Conservation (phyloP, 257 asterid genomes). For the Forsythia suspensa region DNA sequence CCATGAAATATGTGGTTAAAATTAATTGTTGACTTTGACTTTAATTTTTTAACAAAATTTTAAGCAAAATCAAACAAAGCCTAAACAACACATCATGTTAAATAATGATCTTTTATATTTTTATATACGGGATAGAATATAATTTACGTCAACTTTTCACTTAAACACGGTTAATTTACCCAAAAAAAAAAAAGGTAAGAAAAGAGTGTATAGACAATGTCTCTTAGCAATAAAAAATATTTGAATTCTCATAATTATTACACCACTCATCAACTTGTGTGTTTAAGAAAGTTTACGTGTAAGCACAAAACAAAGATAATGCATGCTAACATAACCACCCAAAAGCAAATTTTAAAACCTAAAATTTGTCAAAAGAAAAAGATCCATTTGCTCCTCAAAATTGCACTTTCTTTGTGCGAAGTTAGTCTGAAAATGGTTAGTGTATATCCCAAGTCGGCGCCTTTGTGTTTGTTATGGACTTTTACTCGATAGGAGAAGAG, state of each 20-base stretch:
- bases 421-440: slow-evolving; percentile 28
- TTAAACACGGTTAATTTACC: too few relatives aligned
- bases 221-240: too few relatives aligned
- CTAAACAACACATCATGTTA: too few relatives aligned
- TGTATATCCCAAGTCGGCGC: slow-evolving; percentile 18
- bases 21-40: too few relatives aligned
- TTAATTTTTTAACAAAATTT: too few relatives aligned
- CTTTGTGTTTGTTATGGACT: slow-evolving; percentile 19
- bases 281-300: slow-evolving; percentile 43
- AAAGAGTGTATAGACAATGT: too few relatives aligned
- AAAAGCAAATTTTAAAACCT: slow-evolving; percentile 11
- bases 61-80: too few relatives aligned
- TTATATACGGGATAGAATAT: too few relatives aligned
- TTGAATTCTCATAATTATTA: not conserved
- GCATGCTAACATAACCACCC: slow-evolving; percentile 34
- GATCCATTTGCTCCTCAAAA: slow-evolving; percentile 13
- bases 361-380: slow-evolving; percentile 9
- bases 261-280: not conserved
- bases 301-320: slow-evolving; percentile 40
- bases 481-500: not conserved
- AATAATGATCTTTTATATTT: too few relatives aligned
- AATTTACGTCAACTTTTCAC: too few relatives aligned
- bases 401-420: slow-evolving; percentile 46
- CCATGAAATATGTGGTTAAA: too few relatives aligned
- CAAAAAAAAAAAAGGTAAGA: too few relatives aligned